A percentile compares a stretch with the other conserved stretches of the same genome.
Conservation (phyloP, 2,329 filamentous ascomycete genomes). For the Phyllosticta paracitricarpa region DNA sequence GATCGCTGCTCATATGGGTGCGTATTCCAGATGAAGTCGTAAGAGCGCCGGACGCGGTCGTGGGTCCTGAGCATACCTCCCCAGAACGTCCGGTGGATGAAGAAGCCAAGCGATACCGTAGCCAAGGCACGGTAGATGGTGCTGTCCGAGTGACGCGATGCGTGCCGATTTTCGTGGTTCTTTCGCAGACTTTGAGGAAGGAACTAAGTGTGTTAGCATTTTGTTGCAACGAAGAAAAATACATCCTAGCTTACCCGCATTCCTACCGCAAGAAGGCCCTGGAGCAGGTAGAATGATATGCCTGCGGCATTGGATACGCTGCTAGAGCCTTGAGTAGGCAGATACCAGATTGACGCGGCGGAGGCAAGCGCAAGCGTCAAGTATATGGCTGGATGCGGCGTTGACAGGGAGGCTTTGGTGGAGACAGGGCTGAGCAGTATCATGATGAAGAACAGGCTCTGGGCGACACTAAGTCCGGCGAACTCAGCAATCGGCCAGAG, state of each 20-base stretch:
- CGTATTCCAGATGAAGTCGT: constrained; percentile 24
- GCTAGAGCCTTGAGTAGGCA: constrained; percentile 19
- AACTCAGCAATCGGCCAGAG: constrained; percentile 51
- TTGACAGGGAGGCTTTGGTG: constrained; percentile 24
- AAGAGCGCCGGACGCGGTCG: constrained; percentile 30
- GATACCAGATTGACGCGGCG: constrained; percentile 33
- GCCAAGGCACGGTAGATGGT: constrained; percentile 13
- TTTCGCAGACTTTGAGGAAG: constrained; percentile 42
- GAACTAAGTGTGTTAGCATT: constrained; percentile 15
- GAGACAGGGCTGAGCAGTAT: constrained; percentile 47
- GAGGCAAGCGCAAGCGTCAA: constrained; percentile 36
- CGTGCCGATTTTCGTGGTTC: constrained; percentile 31
- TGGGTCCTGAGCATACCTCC: constrained; percentile 41
- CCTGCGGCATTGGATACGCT: constrained; percentile 16
- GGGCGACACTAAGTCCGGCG: constrained; percentile 50
- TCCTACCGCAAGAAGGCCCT: constrained; percentile 26
- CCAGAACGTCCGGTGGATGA: constrained; percentile 21
- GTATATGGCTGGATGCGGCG: constrained; percentile 23
- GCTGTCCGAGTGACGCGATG: constrained; percentile 32
- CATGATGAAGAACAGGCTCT: constrained; percentile 53
- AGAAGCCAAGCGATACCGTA: constrained; percentile 25
- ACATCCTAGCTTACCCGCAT: constrained; percentile 17
- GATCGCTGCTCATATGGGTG: constrained; percentile 39
- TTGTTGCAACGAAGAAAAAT: not conserved
- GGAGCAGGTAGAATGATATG: constrained; percentile 18